Percentiles rank a stretch among this genome's conserved stretches.
These are phyloP conservation scores for Curvularia spicifera DNA, from an alignment of 2,329 filamentous ascomycete species.

Conservation along the genomic window DNA sequence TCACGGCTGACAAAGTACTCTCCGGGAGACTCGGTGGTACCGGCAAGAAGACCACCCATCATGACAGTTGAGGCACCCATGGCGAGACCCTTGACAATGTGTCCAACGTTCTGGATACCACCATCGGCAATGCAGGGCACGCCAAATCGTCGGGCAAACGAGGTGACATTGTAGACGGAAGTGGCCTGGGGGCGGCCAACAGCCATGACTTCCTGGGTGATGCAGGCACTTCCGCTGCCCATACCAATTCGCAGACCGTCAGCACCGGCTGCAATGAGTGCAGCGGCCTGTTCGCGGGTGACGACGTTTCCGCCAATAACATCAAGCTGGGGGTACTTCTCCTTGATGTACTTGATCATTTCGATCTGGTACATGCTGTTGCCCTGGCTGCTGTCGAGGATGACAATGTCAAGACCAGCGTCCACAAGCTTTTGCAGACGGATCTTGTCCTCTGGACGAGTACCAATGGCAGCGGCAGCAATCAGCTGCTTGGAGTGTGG, in stretches of 20 bases:
- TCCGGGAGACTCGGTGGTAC: conserved; percentile 95
- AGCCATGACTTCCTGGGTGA: conserved; percentile 99
- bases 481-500: conserved; percentile 97
- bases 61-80: conserved; percentile 95
- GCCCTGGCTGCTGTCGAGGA: conserved; percentile 95
- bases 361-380: conserved; percentile 99
- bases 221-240: conserved; percentile 97
- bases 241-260: conserved; percentile 98
- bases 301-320: conserved; percentile 99
- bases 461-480: conserved; percentile 93
- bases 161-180: conserved; percentile 85
- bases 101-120: conserved; percentile 96
- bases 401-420: conserved; percentile 91
- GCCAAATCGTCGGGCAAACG: conserved; percentile 90
- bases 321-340: conserved; percentile 81
- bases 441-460: conserved; percentile 87
- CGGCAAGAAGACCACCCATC: conserved; percentile 98
- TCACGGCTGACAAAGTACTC: conserved; percentile 96
- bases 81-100: conserved; percentile 97
- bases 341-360: conserved; percentile 97
- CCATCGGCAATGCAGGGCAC: conserved; percentile 98
- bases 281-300: conserved; percentile 92
- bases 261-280: conserved; percentile 88
- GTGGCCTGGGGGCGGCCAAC: conserved; percentile 95
- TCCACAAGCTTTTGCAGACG: conserved; percentile 88